These are phyloP conservation scores for Cenchrus americanus DNA, from an alignment of 176 grass and related monocot genomes.

Conservation along the genomic window DNA sequence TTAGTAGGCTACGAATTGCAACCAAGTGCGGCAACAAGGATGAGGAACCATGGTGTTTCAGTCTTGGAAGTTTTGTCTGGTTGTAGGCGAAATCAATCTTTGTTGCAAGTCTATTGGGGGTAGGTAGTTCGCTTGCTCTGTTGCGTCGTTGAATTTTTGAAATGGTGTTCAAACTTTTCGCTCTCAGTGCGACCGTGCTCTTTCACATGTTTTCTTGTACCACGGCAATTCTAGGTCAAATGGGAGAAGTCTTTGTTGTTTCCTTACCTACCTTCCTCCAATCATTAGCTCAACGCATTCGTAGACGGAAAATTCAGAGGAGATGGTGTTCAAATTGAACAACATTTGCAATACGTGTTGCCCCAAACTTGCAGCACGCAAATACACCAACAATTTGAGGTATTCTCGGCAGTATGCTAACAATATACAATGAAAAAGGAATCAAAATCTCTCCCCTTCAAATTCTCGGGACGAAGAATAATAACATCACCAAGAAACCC, in stretches of 20 bases:
- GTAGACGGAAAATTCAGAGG: neutral
- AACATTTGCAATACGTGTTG: neutral
- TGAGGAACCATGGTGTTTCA: too few species aligned
- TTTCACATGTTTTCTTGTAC: neutral
- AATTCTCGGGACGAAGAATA: conserved; percentile 26
- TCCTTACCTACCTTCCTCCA: neutral
- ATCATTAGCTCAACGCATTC: neutral
- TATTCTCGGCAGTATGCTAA: neutral
- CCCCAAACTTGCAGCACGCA: conserved; percentile 18
- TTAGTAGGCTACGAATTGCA: too few species aligned
- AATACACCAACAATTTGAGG: neutral
- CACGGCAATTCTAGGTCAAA: neutral
- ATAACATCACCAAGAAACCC: conserved; percentile 22
- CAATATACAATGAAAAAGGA: neutral
- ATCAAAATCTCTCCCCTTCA: neutral
- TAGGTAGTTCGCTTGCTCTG: neutral
- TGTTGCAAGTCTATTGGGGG: neutral
- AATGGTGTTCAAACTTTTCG: neutral
- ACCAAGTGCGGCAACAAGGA: too few species aligned
- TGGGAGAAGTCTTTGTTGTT: neutral
- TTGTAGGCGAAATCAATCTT: neutral
- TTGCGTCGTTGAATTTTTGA: neutral
- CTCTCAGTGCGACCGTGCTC: neutral
- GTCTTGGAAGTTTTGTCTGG: neutral
- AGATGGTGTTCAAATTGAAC: neutral